Evolutionary conservation across 1,139 yeast genomes (phyloP).

Genomic region (Candida dubliniensis): DNA sequence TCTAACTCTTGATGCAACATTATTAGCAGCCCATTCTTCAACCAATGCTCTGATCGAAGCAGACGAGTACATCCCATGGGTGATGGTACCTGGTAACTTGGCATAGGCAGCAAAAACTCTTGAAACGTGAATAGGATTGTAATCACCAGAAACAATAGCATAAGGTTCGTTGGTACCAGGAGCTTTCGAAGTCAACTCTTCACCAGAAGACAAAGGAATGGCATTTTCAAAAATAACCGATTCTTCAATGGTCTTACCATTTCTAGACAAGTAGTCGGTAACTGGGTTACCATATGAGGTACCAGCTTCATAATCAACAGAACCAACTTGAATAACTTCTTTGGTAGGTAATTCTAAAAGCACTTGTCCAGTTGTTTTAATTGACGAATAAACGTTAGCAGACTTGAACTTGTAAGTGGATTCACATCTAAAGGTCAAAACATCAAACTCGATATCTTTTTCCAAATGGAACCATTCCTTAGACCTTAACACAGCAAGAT

Average conservation of each 20-base stretch:
- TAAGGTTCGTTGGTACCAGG: slow-evolving; percentile 92
- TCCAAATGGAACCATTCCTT: slow-evolving; percentile 97
- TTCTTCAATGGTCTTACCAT: slow-evolving; percentile 92
- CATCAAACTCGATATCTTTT: slow-evolving; percentile 68
- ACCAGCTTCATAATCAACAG: slow-evolving; percentile 87
- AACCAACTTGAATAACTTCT: slow-evolving; percentile 85
- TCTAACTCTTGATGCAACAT: slow-evolving; percentile 92
- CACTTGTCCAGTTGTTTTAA: slow-evolving; percentile 82
- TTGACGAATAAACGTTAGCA: slow-evolving; percentile 73
- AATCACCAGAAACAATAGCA: slow-evolving; percentile 97
- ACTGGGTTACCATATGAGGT: slow-evolving; percentile 97
- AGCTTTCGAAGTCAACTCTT: slow-evolving; percentile 70
- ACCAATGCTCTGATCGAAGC: slow-evolving; percentile 93
- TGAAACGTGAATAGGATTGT: slow-evolving; percentile 96
- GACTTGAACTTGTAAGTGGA: slow-evolving; percentile 81
- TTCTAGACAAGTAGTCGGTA: slow-evolving; percentile 85
- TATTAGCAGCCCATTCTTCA: slow-evolving; percentile 98
- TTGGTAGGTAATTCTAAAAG: slow-evolving; percentile 88
- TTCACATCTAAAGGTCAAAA: slow-evolving; percentile 86
- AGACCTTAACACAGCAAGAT: slow-evolving; percentile 87
- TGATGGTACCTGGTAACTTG: slow-evolving; percentile 92
- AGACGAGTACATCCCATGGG: slow-evolving; percentile 98
- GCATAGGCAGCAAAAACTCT: slow-evolving; percentile 94
- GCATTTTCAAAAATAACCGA: slow-evolving; percentile 87
- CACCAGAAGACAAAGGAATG: slow-evolving; percentile 82